Evolutionary conservation across 192 early-diverging fungal species (phyloP), one percentile per base, ranked within the genome.

Genomic region (Paraglomus brasilianum): DNA sequence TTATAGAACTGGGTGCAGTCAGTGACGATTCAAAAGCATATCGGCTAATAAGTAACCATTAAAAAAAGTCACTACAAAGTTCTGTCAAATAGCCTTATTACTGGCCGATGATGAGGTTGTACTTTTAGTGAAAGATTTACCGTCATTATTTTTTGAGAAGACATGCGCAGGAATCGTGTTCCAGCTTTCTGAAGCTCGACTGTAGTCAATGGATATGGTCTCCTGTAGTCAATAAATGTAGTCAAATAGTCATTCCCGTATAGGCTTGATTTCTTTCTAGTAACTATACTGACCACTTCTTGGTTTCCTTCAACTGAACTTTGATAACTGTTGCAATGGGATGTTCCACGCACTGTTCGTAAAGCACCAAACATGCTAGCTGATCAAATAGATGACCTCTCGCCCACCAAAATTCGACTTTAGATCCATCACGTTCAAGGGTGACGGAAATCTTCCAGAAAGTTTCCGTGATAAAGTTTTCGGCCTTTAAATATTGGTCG

Each of bases 191-290:
- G 91, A 78, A 98, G 68, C 72, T 98, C 97, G 1, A 98, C 85
- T 0, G 97, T 98, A 0, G 96, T 97, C 49, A 98, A 78, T 7
- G 97, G 97, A 21, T 92, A 62, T 10, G 97, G 97, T 61, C 88
- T 83, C 89, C 92, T 92, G 72, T 41, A 45, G 13, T 36, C 0
- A 5, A 8, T 13, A 6, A 52, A 44, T 42, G 14, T 38, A 13
- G 44, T 7, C 15, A 61, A 44, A 46, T 8, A 57, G 24, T 24
- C 55, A 10, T 21, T 10, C 8, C 11, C 55, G 8, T 21, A 24
- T 13, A 21, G 55, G 8, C 17, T n/a, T n/a, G n/a, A n/a, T n/a
- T n/a, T n/a, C n/a, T n/a, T n/a, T n/a, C n/a, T n/a, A n/a, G n/a
- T n/a, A n/a, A n/a, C n/a, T n/a, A n/a, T n/a, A 57, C 66, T 64